Percentiles rank a stretch among this genome's conserved stretches.
phyloP scores from a whole-genome alignment of 2,329 filamentous ascomycete species.

The Fusarium coffeatum region DNA sequence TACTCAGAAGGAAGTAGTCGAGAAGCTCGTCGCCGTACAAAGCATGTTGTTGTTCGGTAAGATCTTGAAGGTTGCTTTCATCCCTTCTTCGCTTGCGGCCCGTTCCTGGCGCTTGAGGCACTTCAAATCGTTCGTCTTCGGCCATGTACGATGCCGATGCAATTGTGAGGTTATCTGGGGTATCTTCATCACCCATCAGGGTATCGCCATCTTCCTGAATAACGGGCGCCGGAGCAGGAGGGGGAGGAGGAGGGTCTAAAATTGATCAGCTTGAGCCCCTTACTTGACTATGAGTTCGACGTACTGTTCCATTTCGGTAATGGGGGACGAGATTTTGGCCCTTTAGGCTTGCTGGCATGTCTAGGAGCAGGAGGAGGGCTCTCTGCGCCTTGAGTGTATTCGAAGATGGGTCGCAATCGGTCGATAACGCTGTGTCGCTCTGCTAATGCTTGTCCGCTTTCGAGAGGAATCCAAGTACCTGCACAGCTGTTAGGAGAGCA shows the following conservation, averaged over 20 bases:
- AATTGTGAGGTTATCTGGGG: slow-evolving; percentile 83
- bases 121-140: slow-evolving; percentile 81
- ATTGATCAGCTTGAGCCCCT: slow-evolving; percentile 16
- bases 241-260: slow-evolving; percentile 40
- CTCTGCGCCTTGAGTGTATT: slow-evolving; percentile 84
- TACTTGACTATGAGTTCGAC: slow-evolving; percentile 7
- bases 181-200: slow-evolving; percentile 79
- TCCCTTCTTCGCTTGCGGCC: slow-evolving; percentile 82
- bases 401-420: slow-evolving; percentile 87
- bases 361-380: slow-evolving; percentile 95
- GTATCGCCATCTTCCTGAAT: slow-evolving; percentile 70
- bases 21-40: slow-evolving; percentile 93
- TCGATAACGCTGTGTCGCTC: slow-evolving; percentile 88
- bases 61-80: slow-evolving; percentile 66
- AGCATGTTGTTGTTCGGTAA: slow-evolving; percentile 84
- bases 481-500: slow-evolving; percentile 16
- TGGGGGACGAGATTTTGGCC: slow-evolving; percentile 65
- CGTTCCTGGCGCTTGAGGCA: slow-evolving; percentile 71
- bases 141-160: slow-evolving; percentile 87
- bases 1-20: slow-evolving; percentile 93
- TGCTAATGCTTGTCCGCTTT: slow-evolving; percentile 82
- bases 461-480: slow-evolving; percentile 96
- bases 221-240: slow-evolving; percentile 39
- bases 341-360: slow-evolving; percentile 88
- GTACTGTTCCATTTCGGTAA: slow-evolving; percentile 68